Evolutionary conservation across 345 rosid genomes (phyloP).

Genomic region (Camelina hispida): DNA sequence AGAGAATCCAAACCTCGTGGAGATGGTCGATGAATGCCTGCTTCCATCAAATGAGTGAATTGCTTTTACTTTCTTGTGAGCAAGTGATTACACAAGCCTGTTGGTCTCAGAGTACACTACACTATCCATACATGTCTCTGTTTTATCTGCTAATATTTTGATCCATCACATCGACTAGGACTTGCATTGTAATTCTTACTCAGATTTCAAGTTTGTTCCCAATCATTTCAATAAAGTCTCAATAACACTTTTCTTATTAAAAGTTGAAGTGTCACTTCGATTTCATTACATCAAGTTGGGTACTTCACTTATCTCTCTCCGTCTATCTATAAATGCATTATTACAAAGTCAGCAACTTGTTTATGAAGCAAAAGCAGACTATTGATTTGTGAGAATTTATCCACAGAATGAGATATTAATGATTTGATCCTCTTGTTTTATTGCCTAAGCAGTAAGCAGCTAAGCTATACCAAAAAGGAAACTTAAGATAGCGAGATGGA

Average conservation of each 20-base stretch:
- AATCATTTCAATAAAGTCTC: slow-evolving; percentile 3
- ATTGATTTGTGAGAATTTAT: background rate
- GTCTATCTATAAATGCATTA: background rate
- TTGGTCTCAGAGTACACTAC: slow-evolving; percentile 16
- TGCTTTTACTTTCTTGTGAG: background rate
- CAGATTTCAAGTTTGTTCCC: background rate
- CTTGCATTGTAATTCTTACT: background rate
- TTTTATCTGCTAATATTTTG: slow-evolving; percentile 13
- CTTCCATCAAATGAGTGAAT: slow-evolving; percentile 64
- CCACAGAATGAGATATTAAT: no score
- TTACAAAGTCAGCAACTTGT: slow-evolving; percentile 5
- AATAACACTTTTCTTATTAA: background rate
- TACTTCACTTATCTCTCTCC: background rate
- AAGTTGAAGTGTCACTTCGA: slow-evolving; percentile 16
- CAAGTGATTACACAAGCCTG: slow-evolving; percentile 11
- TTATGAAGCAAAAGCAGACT: background rate
- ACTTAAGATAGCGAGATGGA: background rate
- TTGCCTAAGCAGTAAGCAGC: no score
- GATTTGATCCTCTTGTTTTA: background rate
- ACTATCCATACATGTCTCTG: slow-evolving; percentile 13
- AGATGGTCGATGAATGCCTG: slow-evolving; percentile 87
- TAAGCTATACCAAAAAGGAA: background rate
- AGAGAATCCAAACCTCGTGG: slow-evolving; percentile 92
- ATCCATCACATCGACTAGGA: slow-evolving; percentile 16
- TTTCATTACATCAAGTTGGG: slow-evolving; percentile 8